These are phyloP conservation scores for Gonium pectorale DNA, from an alignment of 139 green algal genomes.

Conservation along the genomic window DNA sequence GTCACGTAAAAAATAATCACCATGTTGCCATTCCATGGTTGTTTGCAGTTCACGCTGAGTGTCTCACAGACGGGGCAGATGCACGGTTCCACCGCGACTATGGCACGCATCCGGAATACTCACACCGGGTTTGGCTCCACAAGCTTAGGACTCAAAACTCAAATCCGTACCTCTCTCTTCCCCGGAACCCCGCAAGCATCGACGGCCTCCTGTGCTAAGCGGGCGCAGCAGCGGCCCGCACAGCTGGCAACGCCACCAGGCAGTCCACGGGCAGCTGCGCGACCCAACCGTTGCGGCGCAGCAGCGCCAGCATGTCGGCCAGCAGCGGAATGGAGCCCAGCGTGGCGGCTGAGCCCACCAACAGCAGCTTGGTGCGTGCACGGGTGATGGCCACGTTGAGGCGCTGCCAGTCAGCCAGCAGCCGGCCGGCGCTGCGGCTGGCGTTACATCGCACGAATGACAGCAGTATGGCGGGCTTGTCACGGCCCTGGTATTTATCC, in stretches of 20 bases:
- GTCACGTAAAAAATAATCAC: too few species aligned
- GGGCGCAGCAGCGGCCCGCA: too few species aligned
- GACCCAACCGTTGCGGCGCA: slow-evolving; percentile 12
- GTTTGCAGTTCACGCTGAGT: too few species aligned
- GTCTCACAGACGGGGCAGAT: too few species aligned
- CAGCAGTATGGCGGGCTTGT: slow-evolving; percentile 83
- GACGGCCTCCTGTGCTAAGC: too few species aligned
- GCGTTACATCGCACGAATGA: slow-evolving; percentile 84
- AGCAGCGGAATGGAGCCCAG: slow-evolving; percentile 49
- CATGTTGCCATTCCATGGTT: too few species aligned
- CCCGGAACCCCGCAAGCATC: too few species aligned
- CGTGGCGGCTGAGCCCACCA: slow-evolving; percentile 78
- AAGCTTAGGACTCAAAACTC: too few species aligned
- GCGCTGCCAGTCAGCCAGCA: slow-evolving; percentile 89
- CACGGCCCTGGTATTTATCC: slow-evolving; percentile 89
- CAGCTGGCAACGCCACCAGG: background rate
- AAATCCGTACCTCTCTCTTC: too few species aligned
- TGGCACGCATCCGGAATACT: too few species aligned
- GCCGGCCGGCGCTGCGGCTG: slow-evolving; percentile 44
- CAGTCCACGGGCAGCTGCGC: slow-evolving; percentile 29
- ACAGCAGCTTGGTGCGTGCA: slow-evolving; percentile 84
- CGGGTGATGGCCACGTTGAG: slow-evolving; percentile 96
- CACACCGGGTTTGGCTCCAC: too few species aligned
- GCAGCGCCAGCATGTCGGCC: slow-evolving; percentile 40
- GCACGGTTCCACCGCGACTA: too few species aligned